These are phyloP conservation scores for Steccherinum ochraceum DNA, from an alignment of 768 basidiomycete species.

Conservation along the genomic window DNA sequence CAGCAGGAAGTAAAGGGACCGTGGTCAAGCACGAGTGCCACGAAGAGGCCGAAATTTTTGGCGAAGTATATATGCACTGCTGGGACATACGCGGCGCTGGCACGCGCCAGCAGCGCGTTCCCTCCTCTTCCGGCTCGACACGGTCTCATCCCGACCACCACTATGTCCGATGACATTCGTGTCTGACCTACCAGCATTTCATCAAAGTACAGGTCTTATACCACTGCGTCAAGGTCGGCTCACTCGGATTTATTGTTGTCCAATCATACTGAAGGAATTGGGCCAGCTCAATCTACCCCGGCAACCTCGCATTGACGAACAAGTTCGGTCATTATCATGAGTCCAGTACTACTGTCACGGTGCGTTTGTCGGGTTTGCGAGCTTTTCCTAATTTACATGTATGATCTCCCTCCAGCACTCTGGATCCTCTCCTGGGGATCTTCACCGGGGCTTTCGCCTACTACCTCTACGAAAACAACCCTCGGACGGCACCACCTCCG, in stretches of 20 bases:
- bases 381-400: neutral
- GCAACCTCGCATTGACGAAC: too few species aligned
- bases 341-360: constrained; percentile 39
- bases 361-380: constrained; percentile 13
- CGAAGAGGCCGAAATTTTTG: neutral
- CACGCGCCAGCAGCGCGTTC: neutral
- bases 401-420: constrained; percentile 31
- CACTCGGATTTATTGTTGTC: too few species aligned
- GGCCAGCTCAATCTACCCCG: too few species aligned
- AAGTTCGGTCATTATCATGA: too few species aligned
- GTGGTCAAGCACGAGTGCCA: neutral
- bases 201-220: too few species aligned
- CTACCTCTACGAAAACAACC: constrained; percentile 75
- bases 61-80: neutral
- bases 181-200: too few species aligned
- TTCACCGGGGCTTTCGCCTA: constrained; percentile 77
- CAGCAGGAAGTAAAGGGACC: neutral
- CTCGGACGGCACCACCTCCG: constrained; percentile 55
- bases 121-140: neutral
- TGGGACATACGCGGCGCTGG: neutral
- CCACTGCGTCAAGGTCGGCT: too few species aligned
- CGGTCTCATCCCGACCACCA: neutral
- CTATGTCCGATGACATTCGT: neutral
- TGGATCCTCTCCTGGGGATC: constrained; percentile 71
- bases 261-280: too few species aligned